Evolutionary conservation across 2,329 filamentous ascomycete genomes (phyloP).

Genomic region (Graphilbum fragrans): DNA sequence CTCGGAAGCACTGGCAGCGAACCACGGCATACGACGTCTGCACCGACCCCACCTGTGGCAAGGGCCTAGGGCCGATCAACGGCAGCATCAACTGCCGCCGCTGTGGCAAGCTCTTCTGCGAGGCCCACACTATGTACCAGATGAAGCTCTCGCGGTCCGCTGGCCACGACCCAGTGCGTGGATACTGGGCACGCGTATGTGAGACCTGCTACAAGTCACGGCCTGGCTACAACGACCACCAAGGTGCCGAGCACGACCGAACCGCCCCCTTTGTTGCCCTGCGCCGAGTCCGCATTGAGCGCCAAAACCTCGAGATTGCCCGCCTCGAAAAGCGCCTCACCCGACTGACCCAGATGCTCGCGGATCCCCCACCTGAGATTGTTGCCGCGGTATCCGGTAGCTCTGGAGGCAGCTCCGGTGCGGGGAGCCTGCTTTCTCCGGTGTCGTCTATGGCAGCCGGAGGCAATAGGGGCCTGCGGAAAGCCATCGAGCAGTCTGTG

Average conservation of each 20-base stretch:
- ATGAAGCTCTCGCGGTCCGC: slow-evolving; percentile 92
- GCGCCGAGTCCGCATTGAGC: slow-evolving; percentile 69
- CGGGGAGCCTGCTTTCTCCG: slow-evolving; percentile 42
- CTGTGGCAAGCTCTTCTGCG: slow-evolving; percentile 88
- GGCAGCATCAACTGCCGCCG: slow-evolving; percentile 87
- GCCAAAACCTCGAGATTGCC: slow-evolving; percentile 76
- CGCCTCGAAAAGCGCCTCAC: slow-evolving; percentile 85
- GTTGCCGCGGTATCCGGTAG: slow-evolving; percentile 4
- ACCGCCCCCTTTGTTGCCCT: slow-evolving; percentile 57
- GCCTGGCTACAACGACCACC: slow-evolving; percentile 87
- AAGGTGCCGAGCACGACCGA: slow-evolving; percentile 59
- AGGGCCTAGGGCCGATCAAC: slow-evolving; percentile 64
- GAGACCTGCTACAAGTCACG: slow-evolving; percentile 99
- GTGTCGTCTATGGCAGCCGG: slow-evolving; percentile 52
- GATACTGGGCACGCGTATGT: slow-evolving; percentile 88
- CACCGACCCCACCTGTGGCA: slow-evolving; percentile 77
- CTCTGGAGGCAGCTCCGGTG: background rate
- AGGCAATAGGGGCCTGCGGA: slow-evolving; percentile 53
- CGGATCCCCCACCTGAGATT: slow-evolving; percentile 42
- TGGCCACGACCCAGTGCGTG: slow-evolving; percentile 77
- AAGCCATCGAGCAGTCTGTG: slow-evolving; percentile 77
- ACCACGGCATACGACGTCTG: slow-evolving; percentile 64
- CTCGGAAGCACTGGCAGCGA: slow-evolving; percentile 79
- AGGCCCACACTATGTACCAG: slow-evolving; percentile 98
- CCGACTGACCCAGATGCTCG: slow-evolving; percentile 74